A percentile compares a stretch with the other conserved stretches of the same genome.
These are phyloP conservation scores for Murraya koenigii DNA, from an alignment of 345 rosid genomes.

Conservation along the genomic window DNA sequence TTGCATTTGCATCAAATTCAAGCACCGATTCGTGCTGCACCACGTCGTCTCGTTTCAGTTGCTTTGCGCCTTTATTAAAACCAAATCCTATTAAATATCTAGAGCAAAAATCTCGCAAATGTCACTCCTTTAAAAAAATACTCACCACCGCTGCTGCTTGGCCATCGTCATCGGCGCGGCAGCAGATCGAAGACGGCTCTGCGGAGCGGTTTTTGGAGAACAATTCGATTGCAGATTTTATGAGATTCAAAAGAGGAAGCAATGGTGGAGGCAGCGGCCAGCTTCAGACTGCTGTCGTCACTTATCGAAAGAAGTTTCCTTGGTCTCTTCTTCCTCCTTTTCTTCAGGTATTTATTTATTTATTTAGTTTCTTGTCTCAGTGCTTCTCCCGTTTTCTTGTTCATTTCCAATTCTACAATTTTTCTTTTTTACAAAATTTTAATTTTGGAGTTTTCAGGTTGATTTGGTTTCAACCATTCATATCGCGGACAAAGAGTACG, in stretches of 20 bases:
- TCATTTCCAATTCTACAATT: background rate
- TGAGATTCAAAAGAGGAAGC: conserved; percentile 63
- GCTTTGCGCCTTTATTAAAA: conserved; percentile 17
- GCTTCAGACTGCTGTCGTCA: conserved; percentile 87
- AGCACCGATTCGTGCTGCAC: conserved; percentile 27
- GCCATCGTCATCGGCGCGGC: conserved; percentile 7
- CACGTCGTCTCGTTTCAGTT: conserved; percentile 24
- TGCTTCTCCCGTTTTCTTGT: background rate
- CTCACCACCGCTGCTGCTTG: conserved; percentile 29
- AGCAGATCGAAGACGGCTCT: conserved; percentile 40
- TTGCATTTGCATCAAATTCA: conserved; percentile 29
- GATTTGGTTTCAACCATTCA: conserved; percentile 96
- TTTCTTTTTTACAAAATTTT: background rate
- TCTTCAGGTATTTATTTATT: conserved; percentile 49
- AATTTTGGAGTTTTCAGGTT: conserved; percentile 45
- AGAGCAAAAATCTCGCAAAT: background rate
- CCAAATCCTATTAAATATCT: conserved; percentile 9
- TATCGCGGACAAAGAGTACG: conserved; percentile 89
- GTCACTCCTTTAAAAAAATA: conserved; percentile 22
- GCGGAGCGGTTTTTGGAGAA: conserved; percentile 45
- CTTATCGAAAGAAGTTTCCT: conserved; percentile 73
- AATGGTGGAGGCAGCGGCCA: conserved; percentile 37
- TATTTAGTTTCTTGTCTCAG: background rate
- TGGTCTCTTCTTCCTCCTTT: conserved; percentile 80
- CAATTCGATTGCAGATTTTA: conserved; percentile 77